Conservation (phyloP, 139 green algal species). For the Chloropicon primus region DNA sequence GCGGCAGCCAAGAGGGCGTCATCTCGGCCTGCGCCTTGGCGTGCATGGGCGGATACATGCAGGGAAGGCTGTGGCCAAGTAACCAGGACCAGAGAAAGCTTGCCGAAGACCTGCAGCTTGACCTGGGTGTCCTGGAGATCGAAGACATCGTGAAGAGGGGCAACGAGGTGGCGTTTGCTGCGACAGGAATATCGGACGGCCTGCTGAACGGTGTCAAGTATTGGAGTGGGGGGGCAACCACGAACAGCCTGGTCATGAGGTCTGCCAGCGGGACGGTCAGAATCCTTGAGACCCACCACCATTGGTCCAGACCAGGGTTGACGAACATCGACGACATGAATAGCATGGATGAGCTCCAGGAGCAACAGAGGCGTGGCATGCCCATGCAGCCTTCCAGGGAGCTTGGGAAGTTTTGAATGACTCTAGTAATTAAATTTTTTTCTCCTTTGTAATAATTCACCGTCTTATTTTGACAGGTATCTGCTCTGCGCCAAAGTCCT, state of each 20-base stretch:
- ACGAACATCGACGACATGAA: background rate
- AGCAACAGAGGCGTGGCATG: no score
- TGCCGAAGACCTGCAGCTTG: background rate
- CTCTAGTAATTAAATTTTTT: background rate
- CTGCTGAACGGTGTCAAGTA: background rate
- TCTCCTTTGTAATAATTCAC: background rate
- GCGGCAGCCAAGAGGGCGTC: background rate
- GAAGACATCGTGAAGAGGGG: background rate
- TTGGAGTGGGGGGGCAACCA: background rate
- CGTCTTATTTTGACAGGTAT: background rate
- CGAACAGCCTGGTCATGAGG: background rate
- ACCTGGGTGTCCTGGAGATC: background rate
- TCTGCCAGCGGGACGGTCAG: background rate
- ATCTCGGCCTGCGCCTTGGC: background rate
- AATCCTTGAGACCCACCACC: background rate
- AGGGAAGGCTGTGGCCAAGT: background rate
- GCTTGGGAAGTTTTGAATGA: background rate
- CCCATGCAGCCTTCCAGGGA: background rate
- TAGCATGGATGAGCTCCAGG: no score
- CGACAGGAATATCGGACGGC: background rate
- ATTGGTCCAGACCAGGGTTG: background rate
- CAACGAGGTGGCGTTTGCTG: background rate
- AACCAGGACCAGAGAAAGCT: background rate
- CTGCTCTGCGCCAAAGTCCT: slow-evolving; percentile 2
- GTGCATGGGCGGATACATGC: background rate